These are phyloP conservation scores for Mycena alexandri DNA, from an alignment of 768 basidiomycete species.

Conservation along the genomic window DNA sequence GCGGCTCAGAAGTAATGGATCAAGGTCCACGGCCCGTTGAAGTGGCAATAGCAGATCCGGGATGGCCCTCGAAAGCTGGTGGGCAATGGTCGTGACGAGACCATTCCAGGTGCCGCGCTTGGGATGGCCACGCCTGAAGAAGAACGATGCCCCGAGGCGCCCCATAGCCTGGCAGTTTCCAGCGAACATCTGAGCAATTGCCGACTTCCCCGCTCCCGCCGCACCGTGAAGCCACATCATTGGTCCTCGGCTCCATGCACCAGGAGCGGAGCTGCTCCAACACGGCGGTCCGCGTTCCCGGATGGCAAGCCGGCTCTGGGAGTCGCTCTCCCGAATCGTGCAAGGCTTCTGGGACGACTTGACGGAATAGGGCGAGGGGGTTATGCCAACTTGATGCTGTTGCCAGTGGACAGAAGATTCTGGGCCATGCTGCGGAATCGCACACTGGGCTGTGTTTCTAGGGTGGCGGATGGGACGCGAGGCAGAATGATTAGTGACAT, in stretches of 20 bases:
- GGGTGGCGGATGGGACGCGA: no score
- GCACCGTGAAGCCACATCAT: neutral
- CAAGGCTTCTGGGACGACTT: neutral
- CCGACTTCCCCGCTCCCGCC: constrained; percentile 1
- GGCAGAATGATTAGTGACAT: no score
- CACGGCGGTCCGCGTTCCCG: constrained; percentile 1
- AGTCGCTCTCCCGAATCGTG: constrained; percentile 9
- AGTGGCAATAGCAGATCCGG: constrained; percentile 19
- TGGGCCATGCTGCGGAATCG: no score
- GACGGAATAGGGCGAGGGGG: constrained; percentile 43
- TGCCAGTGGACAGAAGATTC: no score
- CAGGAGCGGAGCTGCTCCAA: neutral
- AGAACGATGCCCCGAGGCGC: constrained; percentile 47
- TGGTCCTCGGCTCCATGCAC: neutral
- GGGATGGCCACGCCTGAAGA: constrained; percentile 46
- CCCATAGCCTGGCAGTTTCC: constrained; percentile 24
- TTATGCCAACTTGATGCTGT: neutral
- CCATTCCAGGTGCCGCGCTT: constrained; percentile 39
- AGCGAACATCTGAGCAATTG: constrained; percentile 3
- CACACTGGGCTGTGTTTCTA: no score
- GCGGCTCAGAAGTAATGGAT: constrained; percentile 38
- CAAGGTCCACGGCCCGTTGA: constrained; percentile 16
- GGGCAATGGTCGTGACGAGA: constrained; percentile 45
- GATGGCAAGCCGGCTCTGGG: neutral
- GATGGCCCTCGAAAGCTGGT: constrained; percentile 37